phyloP scores from a whole-genome alignment of 331 rosid species.

The Malus hybrid region DNA sequence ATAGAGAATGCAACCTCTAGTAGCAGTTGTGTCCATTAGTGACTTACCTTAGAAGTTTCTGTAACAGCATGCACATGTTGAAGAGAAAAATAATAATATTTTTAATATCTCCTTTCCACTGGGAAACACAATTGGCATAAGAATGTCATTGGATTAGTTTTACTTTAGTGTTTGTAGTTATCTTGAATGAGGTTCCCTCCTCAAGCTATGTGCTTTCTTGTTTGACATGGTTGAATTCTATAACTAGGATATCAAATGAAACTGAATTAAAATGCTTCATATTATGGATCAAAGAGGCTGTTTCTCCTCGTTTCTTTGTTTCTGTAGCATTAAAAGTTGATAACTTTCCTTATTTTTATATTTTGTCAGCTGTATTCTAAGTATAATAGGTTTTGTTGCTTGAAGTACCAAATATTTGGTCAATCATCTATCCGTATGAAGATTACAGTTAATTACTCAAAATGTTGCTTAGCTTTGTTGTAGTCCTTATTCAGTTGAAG shows the following conservation, averaged over 20 bases:
- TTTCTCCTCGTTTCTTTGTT: not conserved
- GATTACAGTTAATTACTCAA: not conserved
- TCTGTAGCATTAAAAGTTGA: not conserved
- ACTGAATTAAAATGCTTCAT: not conserved
- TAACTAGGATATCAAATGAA: not conserved
- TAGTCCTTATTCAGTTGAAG: not conserved
- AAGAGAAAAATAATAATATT: not conserved
- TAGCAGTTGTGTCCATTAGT: not conserved
- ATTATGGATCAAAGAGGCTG: not conserved
- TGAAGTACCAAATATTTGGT: not conserved
- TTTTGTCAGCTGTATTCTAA: not conserved
- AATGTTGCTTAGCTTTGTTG: not conserved
- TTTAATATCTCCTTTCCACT: not conserved
- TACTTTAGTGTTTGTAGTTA: not conserved
- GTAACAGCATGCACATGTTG: not conserved
- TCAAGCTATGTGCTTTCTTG: not conserved
- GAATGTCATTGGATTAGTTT: not conserved
- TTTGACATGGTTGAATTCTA: not conserved
- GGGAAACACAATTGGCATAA: not conserved
- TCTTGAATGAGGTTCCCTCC: not conserved
- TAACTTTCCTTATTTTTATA: not conserved
- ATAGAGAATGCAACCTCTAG: not conserved
- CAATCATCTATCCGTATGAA: not conserved
- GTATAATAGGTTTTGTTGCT: not conserved
- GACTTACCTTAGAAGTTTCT: not conserved